Evolutionary conservation across 768 basidiomycete species (phyloP).

Genomic region (Psilocybe cyanescens): DNA sequence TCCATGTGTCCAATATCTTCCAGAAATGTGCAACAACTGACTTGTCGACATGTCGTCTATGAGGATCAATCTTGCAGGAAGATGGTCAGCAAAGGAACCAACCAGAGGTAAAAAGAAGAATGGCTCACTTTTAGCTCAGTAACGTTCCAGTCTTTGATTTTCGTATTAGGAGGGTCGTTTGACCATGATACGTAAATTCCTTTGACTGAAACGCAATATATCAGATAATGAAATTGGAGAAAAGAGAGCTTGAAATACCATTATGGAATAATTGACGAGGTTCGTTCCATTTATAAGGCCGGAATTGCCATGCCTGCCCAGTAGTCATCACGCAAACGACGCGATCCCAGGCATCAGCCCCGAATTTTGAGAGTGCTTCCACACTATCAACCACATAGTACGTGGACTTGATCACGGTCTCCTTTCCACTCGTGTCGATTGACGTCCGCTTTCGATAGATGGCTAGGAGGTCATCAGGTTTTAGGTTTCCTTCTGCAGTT

Average conservation of each 20-base stretch:
- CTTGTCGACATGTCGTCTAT: constrained; percentile 91
- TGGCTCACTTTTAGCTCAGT: constrained; percentile 81
- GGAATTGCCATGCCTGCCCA: constrained; percentile 98
- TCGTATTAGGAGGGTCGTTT: constrained; percentile 86
- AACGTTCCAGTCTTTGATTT: constrained; percentile 97
- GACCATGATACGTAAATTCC: constrained; percentile 96
- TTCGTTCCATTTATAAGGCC: constrained; percentile 96
- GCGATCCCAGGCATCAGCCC: constrained; percentile 92
- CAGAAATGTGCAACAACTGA: constrained; percentile 95
- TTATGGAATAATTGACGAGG: constrained; percentile 92
- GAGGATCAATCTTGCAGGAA: constrained; percentile 76
- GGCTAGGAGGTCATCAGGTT: constrained; percentile 84
- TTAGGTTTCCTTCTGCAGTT: constrained; percentile 69
- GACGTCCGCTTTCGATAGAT: constrained; percentile 83
- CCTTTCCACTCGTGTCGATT: constrained; percentile 67
- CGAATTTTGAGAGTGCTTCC: constrained; percentile 92
- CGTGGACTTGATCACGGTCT: constrained; percentile 56
- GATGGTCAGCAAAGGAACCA: not conserved
- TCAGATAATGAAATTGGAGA: not conserved
- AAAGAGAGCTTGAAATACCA: constrained; percentile 46
- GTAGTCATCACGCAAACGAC: constrained; percentile 99
- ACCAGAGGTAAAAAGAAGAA: not conserved
- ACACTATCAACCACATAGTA: constrained; percentile 93
- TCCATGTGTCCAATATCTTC: constrained; percentile 90
- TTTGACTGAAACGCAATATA: constrained; percentile 63